phyloP scores from a whole-genome alignment of 441 rosid species.

The Populus tomentosa region DNA sequence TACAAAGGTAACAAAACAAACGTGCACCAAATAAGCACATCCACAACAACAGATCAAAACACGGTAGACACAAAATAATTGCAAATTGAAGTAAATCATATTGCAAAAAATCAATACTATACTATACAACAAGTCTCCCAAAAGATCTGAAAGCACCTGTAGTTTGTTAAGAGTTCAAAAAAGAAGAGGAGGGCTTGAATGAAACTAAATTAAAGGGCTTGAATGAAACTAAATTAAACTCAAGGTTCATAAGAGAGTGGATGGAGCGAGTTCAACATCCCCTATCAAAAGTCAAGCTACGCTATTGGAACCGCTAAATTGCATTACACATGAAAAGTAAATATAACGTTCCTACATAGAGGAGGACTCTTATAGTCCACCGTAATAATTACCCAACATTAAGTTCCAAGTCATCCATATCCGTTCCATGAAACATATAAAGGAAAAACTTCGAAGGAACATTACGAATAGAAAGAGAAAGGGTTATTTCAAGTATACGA shows the following conservation, averaged over 20 bases:
- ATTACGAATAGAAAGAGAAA: slow-evolving; percentile 23
- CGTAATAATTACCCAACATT: slow-evolving; percentile 39
- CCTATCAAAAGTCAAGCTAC: slow-evolving; percentile 18
- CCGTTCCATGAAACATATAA: slow-evolving; percentile 23
- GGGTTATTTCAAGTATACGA: slow-evolving; percentile 28
- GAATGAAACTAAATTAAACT: slow-evolving; percentile 33
- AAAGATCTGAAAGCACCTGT: slow-evolving; percentile 19
- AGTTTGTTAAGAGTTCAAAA: slow-evolving; percentile 5
- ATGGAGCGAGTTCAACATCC: slow-evolving; percentile 9
- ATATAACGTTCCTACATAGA: slow-evolving; percentile 47
- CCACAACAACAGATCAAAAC: not conserved
- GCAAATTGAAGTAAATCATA: slow-evolving; percentile 1
- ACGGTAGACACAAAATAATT: not conserved
- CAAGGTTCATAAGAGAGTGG: slow-evolving; percentile 23
- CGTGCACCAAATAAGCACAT: not conserved
- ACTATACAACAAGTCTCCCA: slow-evolving; percentile 13
- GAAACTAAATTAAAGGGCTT: slow-evolving; percentile 34
- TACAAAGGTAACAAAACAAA: not conserved
- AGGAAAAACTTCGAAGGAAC: slow-evolving; percentile 25
- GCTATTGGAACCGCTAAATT: slow-evolving; percentile 30
- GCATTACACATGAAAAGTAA: slow-evolving; percentile 36
- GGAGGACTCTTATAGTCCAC: slow-evolving; percentile 37
- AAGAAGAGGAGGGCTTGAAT: slow-evolving; percentile 25
- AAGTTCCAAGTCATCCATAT: slow-evolving; percentile 38
- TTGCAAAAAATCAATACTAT: not conserved